Conservation (phyloP, 441 rosid genomes). For the Syzygium syzygioides region DNA sequence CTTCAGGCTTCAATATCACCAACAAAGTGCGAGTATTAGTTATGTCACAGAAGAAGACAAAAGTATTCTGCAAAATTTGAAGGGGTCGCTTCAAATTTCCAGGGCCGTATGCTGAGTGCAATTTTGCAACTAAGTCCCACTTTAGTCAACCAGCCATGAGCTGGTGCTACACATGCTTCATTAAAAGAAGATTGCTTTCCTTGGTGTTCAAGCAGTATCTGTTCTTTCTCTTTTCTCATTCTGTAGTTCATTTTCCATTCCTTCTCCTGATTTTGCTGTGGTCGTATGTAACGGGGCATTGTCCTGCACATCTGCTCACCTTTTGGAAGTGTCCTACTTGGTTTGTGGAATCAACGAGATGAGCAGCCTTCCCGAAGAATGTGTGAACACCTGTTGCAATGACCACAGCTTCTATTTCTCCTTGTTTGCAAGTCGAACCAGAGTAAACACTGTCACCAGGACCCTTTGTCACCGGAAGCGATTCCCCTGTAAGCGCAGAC, state of each 20-base stretch:
- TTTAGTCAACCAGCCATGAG: not conserved
- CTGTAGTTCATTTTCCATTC: not conserved
- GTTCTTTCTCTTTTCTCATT: not conserved
- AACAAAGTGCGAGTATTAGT: not conserved
- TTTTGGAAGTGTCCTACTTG: slow-evolving; percentile 43
- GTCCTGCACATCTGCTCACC: slow-evolving; percentile 13
- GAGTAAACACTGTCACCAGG: slow-evolving; percentile 42
- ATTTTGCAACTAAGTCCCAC: not conserved
- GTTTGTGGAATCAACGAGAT: slow-evolving; percentile 40
- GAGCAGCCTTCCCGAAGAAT: slow-evolving; percentile 45
- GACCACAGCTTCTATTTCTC: slow-evolving; percentile 43
- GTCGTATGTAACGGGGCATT: not conserved
- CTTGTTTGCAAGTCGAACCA: slow-evolving; percentile 45
- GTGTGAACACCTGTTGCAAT: slow-evolving; percentile 46
- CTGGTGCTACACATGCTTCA: not conserved
- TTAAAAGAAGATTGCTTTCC: not conserved
- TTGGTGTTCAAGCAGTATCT: not conserved
- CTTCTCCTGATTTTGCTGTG: not conserved
- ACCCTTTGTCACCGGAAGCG: slow-evolving; percentile 42
- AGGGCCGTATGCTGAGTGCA: not conserved
- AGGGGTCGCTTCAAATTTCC: not conserved
- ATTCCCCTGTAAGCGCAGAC: slow-evolving; percentile 46
- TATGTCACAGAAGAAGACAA: not conserved
- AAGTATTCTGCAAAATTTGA: not conserved
- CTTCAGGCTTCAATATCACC: not conserved